A percentile compares a stretch with the other conserved stretches of the same genome.
Conservation (phyloP, 169 alveolate species). For the Plasmodium gaboni region DNA sequence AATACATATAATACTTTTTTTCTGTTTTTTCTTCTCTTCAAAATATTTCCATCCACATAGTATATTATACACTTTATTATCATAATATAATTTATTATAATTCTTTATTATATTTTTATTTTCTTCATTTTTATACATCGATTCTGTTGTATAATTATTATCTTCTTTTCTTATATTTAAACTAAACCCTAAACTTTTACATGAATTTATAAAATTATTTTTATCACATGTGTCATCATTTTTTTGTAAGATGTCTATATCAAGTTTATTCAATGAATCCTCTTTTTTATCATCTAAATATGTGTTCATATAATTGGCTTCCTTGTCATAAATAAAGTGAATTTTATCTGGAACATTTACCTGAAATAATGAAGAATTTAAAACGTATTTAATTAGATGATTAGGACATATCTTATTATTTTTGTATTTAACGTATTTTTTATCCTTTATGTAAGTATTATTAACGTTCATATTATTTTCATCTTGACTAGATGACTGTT, state of each 20-base stretch:
- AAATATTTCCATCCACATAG: conserved; percentile 31
- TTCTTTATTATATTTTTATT: background rate
- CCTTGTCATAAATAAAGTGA: background rate
- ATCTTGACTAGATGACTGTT: background rate
- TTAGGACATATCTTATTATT: background rate
- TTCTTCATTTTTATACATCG: background rate
- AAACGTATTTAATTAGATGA: conserved; percentile 18
- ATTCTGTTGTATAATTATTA: background rate
- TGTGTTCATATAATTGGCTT: no score
- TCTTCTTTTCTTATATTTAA: background rate
- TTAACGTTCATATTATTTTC: background rate
- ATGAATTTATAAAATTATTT: no score
- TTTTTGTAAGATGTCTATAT: no score
- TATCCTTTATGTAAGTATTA: background rate
- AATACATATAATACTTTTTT: conserved; percentile 15
- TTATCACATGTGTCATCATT: no score
- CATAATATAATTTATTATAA: background rate
- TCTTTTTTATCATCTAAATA: no score
- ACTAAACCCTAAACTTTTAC: no score
- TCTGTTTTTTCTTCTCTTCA: conserved; percentile 1
- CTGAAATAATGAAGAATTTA: conserved; percentile 71
- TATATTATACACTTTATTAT: background rate
- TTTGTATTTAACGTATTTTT: background rate
- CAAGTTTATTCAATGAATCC: no score
- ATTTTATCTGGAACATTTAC: conserved; percentile 11